A percentile compares a stretch with the other conserved stretches of the same genome.
phyloP scores from a whole-genome alignment of 75 land plant genomes.

The Pseudotsuga menziesii region DNA sequence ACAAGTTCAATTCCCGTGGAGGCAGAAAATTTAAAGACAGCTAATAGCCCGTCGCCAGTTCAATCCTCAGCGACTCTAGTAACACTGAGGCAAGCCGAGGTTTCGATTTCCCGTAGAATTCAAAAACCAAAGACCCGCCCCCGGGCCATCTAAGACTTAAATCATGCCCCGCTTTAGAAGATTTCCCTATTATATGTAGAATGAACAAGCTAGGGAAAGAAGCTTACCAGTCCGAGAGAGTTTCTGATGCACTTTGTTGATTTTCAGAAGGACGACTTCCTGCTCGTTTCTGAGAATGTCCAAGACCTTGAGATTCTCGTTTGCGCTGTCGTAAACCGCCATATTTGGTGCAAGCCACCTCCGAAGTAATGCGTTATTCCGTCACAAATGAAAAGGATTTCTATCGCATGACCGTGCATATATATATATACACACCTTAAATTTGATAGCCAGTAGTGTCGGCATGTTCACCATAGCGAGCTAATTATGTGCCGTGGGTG shows the following conservation, averaged over 20 bases:
- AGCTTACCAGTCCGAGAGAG: conserved; percentile 1
- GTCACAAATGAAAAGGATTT: too few relatives aligned
- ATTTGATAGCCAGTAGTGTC: too few relatives aligned
- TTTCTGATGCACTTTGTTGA: background rate
- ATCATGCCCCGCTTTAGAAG: background rate
- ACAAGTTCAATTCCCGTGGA: background rate
- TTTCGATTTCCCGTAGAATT: background rate
- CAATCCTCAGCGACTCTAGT: too few relatives aligned
- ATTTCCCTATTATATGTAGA: background rate
- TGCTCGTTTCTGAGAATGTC: background rate
- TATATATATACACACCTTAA: too few relatives aligned
- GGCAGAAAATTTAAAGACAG: background rate
- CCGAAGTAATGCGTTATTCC: too few relatives aligned
- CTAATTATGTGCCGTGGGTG: too few relatives aligned
- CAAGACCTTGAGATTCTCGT: background rate
- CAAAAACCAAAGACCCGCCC: background rate
- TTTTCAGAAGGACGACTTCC: conserved; percentile 3
- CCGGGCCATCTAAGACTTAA: background rate
- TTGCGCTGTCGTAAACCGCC: conserved; percentile 4
- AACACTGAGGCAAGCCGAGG: background rate
- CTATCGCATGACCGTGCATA: too few relatives aligned
- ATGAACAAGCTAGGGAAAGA: background rate
- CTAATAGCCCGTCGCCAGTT: too few relatives aligned
- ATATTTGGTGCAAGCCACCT: too few relatives aligned
- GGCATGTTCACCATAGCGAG: too few relatives aligned